Percentiles rank a stretch among this genome's conserved stretches.
phyloP scores from a whole-genome alignment of 2,329 filamentous ascomycete species.

The Aspergillus brasiliensis region DNA sequence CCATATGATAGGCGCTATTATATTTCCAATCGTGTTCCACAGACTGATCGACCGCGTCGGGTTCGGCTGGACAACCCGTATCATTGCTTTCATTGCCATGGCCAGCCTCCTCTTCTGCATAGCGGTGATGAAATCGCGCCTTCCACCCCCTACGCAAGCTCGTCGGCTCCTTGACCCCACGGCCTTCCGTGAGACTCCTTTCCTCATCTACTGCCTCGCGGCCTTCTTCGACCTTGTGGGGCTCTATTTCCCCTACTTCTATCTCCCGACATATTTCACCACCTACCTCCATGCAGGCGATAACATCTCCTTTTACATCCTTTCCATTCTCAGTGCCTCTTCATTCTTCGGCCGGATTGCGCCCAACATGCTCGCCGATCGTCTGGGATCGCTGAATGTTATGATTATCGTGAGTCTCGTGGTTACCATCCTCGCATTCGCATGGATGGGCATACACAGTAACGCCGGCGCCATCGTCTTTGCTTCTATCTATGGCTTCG shows the following conservation, averaged over 20 bases:
- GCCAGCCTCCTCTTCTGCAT: background rate
- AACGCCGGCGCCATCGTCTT: conserved; percentile 34
- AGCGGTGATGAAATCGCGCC: conserved; percentile 1
- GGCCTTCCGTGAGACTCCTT: conserved; percentile 40
- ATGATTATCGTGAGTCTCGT: conserved; percentile 30
- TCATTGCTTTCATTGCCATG: background rate
- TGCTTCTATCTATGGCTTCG: conserved; percentile 43
- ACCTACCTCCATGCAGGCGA: conserved; percentile 45
- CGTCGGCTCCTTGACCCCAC: conserved; percentile 38
- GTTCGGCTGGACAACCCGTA: background rate
- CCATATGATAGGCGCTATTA: background rate
- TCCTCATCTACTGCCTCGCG: conserved; percentile 40
- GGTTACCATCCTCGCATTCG: conserved; percentile 35
- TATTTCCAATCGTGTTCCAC: background rate
- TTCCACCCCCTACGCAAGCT: conserved; percentile 27
- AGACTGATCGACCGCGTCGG: background rate
- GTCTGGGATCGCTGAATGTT: conserved; percentile 51
- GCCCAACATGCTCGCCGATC: conserved; percentile 54
- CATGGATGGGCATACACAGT: conserved; percentile 34
- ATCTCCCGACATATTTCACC: conserved; percentile 56
- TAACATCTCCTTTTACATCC: conserved; percentile 58
- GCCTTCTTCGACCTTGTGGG: conserved; percentile 47
- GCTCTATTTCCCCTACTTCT: conserved; percentile 55
- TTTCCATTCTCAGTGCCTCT: conserved; percentile 62
- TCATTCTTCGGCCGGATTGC: conserved; percentile 54